Evolutionary conservation across 2,329 filamentous ascomycete species (phyloP).

Genomic region (Penicillium brevicompactum): DNA sequence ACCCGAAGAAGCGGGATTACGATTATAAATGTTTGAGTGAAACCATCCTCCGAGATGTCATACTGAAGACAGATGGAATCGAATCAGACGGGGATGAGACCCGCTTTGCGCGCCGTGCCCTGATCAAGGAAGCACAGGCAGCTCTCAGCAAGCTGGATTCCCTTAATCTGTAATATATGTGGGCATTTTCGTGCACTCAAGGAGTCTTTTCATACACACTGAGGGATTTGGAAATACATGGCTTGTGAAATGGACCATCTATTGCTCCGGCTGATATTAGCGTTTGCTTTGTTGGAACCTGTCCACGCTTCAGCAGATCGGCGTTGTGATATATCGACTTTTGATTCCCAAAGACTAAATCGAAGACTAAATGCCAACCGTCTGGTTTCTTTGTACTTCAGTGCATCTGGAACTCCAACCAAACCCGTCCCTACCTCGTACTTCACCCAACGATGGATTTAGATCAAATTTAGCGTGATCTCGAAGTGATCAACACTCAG

Average conservation of each 20-base stretch:
- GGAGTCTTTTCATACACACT: neutral
- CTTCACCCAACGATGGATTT: neutral
- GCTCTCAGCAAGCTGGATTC: conserved; percentile 43
- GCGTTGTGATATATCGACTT: conserved; percentile 9
- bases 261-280: neutral
- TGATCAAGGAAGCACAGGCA: conserved; percentile 47
- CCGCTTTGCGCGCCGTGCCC: conserved; percentile 50
- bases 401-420: no score
- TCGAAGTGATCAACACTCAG: conserved; percentile 9
- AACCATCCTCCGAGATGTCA: conserved; percentile 45
- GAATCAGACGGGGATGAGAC: conserved; percentile 68
- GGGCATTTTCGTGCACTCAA: neutral
- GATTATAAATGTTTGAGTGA: conserved; percentile 49
- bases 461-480: conserved; percentile 3
- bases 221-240: neutral
- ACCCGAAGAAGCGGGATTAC: conserved; percentile 42
- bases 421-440: neutral
- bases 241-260: neutral
- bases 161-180: conserved; percentile 19
- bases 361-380: neutral
- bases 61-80: conserved; percentile 67
- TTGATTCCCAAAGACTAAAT: conserved; percentile 3
- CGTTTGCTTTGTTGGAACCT: neutral
- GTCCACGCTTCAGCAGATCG: conserved; percentile 3
- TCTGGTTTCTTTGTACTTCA: no score